A percentile compares a stretch with the other conserved stretches of the same genome.
Evolutionary conservation across 768 basidiomycete species (phyloP).

Genomic region (Agrocybe praecox): DNA sequence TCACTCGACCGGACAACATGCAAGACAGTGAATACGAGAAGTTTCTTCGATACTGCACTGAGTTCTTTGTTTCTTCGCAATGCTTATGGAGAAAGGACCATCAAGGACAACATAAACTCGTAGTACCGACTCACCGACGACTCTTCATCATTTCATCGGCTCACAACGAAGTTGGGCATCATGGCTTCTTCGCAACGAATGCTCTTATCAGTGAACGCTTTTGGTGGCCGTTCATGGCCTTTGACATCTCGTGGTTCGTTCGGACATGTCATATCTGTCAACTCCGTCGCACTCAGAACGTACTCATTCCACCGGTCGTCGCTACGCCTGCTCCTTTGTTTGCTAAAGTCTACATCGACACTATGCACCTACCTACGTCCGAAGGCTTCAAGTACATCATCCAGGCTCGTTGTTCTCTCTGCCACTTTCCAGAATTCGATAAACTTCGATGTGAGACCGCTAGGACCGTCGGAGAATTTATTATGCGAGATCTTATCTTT

Average conservation of each 20-base stretch:
- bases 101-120: constrained; percentile 21
- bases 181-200: constrained; percentile 18
- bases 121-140: constrained; percentile 13
- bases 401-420: constrained; percentile 11
- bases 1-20: constrained; percentile 7
- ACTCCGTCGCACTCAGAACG: constrained; percentile 13
- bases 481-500: constrained; percentile 22
- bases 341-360: constrained; percentile 31
- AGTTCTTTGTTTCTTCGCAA: constrained; percentile 18
- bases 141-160: constrained; percentile 15
- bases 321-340: constrained; percentile 24
- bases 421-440: neutral
- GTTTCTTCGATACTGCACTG: constrained; percentile 17
- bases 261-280: constrained; percentile 40
- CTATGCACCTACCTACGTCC: constrained; percentile 22
- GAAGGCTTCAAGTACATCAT: constrained; percentile 18
- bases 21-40: constrained; percentile 11
- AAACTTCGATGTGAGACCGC: constrained; percentile 26
- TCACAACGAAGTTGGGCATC: constrained; percentile 26
- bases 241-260: constrained; percentile 28
- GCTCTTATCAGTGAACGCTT: constrained; percentile 15
- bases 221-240: constrained; percentile 21
- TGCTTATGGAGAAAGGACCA: constrained; percentile 23
- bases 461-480: constrained; percentile 26
- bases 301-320: constrained; percentile 24